A percentile compares a stretch with the other conserved stretches of the same genome.
These are phyloP conservation scores for Mycothermus thermophilus DNA, from an alignment of 495 filamentous ascomycete genomes.

Conservation along the genomic window DNA sequence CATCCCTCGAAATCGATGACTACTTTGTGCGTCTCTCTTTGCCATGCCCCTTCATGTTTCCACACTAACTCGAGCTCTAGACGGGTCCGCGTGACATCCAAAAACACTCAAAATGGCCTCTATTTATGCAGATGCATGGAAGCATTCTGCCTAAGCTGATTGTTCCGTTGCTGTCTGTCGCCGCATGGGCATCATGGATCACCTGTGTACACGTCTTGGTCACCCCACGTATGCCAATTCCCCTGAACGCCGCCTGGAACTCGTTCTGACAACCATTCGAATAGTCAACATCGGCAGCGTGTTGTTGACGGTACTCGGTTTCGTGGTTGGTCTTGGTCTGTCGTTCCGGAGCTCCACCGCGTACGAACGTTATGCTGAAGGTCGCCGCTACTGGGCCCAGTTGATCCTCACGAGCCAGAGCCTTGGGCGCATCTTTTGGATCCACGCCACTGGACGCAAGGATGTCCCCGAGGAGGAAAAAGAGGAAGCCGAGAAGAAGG, in stretches of 20 bases:
- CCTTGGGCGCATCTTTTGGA: slow-evolving; percentile 65
- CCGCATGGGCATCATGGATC: slow-evolving; percentile 53
- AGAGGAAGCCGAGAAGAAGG: slow-evolving; percentile 42
- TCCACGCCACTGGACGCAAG: slow-evolving; percentile 55
- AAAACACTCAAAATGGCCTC: slow-evolving; percentile 69
- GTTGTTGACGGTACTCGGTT: slow-evolving; percentile 74
- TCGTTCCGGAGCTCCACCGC: slow-evolving; percentile 76
- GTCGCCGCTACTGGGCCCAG: slow-evolving; percentile 63
- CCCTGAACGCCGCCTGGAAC: neutral
- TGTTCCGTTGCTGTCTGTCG: slow-evolving; percentile 53
- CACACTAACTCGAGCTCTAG: slow-evolving; percentile 10
- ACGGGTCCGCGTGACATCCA: slow-evolving; percentile 55
- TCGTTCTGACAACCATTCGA: neutral
- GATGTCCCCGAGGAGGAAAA: slow-evolving; percentile 18
- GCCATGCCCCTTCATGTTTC: neutral
- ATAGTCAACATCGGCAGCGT: slow-evolving; percentile 49
- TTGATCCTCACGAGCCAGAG: slow-evolving; percentile 59
- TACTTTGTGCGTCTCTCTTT: slow-evolving; percentile 35
- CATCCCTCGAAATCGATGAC: slow-evolving; percentile 33
- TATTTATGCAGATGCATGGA: slow-evolving; percentile 67
- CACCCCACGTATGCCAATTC: slow-evolving; percentile 34
- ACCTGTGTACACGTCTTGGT: slow-evolving; percentile 37
- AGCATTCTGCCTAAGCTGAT: slow-evolving; percentile 73
- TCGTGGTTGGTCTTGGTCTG: slow-evolving; percentile 72
- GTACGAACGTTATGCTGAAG: slow-evolving; percentile 71